Percentiles rank a stretch among this genome's conserved stretches.
These are phyloP conservation scores for Trebouxia gelatinosa DNA, from an alignment of 163 green algal genomes.

Conservation along the genomic window DNA sequence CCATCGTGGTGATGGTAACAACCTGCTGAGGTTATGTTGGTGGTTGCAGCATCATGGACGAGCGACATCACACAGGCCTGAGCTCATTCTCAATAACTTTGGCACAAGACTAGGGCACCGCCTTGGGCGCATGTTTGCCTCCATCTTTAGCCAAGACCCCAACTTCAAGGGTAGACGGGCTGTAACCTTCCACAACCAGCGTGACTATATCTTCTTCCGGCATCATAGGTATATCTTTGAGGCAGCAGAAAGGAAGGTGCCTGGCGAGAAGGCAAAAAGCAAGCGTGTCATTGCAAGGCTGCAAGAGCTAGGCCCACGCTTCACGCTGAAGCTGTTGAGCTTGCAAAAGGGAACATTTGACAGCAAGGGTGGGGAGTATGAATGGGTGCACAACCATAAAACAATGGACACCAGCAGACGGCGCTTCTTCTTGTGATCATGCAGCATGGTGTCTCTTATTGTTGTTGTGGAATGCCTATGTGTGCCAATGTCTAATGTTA, in stretches of 20 bases:
- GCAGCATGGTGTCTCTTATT: no score
- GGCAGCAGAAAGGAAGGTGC: slow-evolving; percentile 73
- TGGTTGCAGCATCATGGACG: slow-evolving; percentile 72
- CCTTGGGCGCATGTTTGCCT: slow-evolving; percentile 90
- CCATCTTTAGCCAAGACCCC: slow-evolving; percentile 89
- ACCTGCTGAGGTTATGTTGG: no score
- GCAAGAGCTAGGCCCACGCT: slow-evolving; percentile 97
- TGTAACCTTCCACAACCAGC: slow-evolving; percentile 99
- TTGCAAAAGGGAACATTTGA: slow-evolving; percentile 96
- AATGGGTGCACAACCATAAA: slow-evolving; percentile 91
- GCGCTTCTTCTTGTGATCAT: slow-evolving; percentile 79
- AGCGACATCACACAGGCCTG: slow-evolving; percentile 81
- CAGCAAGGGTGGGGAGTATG: slow-evolving; percentile 90
- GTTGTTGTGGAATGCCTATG: no score
- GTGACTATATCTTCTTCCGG: slow-evolving; percentile 98
- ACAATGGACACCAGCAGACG: slow-evolving; percentile 73
- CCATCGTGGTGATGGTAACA: no score
- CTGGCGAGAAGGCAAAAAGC: slow-evolving; percentile 49
- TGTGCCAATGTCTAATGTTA: no score
- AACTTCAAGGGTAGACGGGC: slow-evolving; percentile 87
- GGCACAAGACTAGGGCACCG: slow-evolving; percentile 83
- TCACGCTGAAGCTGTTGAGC: slow-evolving; percentile 92
- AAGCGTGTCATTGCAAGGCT: slow-evolving; percentile 42
- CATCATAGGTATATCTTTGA: slow-evolving; percentile 96
- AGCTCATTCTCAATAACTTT: slow-evolving; percentile 99